Conservation (phyloP, 2,329 filamentous ascomycete species). For the Colletotrichum tofieldiae region DNA sequence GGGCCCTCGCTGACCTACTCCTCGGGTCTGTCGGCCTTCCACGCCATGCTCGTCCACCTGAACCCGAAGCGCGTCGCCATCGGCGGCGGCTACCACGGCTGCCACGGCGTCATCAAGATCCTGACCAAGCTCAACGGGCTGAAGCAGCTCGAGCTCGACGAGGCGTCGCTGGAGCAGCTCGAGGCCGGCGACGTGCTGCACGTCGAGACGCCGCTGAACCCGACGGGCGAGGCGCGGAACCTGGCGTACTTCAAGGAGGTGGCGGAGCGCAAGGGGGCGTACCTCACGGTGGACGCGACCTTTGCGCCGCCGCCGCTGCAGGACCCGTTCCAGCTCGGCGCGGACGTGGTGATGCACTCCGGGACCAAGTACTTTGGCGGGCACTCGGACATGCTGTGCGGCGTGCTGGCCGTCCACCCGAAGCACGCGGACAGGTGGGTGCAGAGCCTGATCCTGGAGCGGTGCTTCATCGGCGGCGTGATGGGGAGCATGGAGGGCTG, state of each 20-base stretch:
- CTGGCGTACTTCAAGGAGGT: conserved; percentile 80
- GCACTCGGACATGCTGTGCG: conserved; percentile 93
- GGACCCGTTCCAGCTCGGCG: conserved; percentile 86
- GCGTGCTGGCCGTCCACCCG: conserved; percentile 79
- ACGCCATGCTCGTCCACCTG: conserved; percentile 86
- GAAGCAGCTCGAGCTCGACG: conserved; percentile 75
- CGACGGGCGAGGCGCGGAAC: conserved; percentile 84
- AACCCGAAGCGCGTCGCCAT: conserved; percentile 90
- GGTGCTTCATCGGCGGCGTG: conserved; percentile 84
- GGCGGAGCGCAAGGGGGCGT: conserved; percentile 81
- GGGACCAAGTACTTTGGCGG: conserved; percentile 98
- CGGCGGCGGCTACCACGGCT: conserved; percentile 91
- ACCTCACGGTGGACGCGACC: conserved; percentile 88
- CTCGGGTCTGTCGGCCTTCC: conserved; percentile 90
- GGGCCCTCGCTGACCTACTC: conserved; percentile 83
- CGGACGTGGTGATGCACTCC: conserved; percentile 91
- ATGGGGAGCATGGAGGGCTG: conserved; percentile 94
- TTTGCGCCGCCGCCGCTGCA: conserved; percentile 93
- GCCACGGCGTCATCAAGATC: conserved; percentile 85
- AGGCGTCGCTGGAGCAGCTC: conserved; percentile 68
- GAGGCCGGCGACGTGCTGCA: conserved; percentile 87
- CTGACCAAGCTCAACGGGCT: conserved; percentile 84
- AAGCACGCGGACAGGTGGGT: conserved; percentile 69
- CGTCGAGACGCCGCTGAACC: conserved; percentile 95
- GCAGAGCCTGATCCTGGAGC: conserved; percentile 74